Evolutionary conservation across 805 yeast species (phyloP).

Genomic region (Sugiyamaella floridensis): DNA sequence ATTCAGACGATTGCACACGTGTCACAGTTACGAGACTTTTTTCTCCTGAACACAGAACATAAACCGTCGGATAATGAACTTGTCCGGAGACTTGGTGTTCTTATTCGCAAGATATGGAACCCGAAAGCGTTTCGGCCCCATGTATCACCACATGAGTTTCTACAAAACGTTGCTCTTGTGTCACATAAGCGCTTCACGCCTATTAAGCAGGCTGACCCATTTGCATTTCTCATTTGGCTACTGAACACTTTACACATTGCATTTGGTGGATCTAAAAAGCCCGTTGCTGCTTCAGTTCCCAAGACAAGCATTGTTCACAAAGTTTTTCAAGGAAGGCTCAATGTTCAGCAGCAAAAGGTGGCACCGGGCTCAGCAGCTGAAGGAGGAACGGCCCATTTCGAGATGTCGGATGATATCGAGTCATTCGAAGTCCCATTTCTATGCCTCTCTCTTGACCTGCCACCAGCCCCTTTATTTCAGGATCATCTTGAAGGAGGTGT

Average conservation of each 20-base stretch:
- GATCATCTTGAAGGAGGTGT: slow-evolving; percentile 40
- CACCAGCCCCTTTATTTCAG: slow-evolving; percentile 49
- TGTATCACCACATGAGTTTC: slow-evolving; percentile 60
- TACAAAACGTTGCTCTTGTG: slow-evolving; percentile 41
- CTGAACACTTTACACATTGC: slow-evolving; percentile 40
- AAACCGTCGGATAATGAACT: slow-evolving; percentile 29
- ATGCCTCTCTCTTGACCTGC: slow-evolving; percentile 53
- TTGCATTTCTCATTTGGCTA: slow-evolving; percentile 53
- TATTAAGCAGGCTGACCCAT: slow-evolving; percentile 44
- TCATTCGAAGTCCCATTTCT: slow-evolving; percentile 35
- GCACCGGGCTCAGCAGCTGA: slow-evolving; percentile 21
- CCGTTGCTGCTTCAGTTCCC: slow-evolving; percentile 2
- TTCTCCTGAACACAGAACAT: slow-evolving; percentile 27
- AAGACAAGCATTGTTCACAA: slow-evolving; percentile 29
- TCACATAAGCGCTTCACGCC: slow-evolving; percentile 40
- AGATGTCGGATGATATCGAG: slow-evolving; percentile 20
- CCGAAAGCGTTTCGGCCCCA: slow-evolving; percentile 50
- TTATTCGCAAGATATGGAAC: slow-evolving; percentile 61
- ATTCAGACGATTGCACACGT: slow-evolving; percentile 53
- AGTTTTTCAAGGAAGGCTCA: slow-evolving; percentile 50
- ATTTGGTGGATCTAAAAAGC: slow-evolving; percentile 25
- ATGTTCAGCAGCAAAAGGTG: slow-evolving; percentile 28
- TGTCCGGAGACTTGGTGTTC: slow-evolving; percentile 38
- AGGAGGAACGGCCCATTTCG: slow-evolving; percentile 19
- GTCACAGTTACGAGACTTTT: slow-evolving; percentile 40